phyloP scores from a whole-genome alignment of 345 rosid species.

The Dipteronia dyeriana region DNA sequence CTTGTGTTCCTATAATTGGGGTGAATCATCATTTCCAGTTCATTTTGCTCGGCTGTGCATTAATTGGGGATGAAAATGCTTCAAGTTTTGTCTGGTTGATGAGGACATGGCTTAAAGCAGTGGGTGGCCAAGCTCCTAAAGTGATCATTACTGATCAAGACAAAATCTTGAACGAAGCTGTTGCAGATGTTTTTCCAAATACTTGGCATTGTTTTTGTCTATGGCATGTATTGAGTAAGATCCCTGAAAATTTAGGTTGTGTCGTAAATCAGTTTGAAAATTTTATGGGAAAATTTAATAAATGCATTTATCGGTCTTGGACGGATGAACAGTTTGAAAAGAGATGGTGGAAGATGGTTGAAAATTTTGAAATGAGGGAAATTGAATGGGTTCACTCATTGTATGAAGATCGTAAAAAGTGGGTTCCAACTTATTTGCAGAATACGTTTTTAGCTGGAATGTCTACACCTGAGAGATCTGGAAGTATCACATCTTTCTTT shows the following conservation, averaged over 20 bases:
- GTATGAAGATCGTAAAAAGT: constrained; percentile 39
- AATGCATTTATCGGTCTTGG: constrained; percentile 44
- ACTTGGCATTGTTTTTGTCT: constrained; percentile 42
- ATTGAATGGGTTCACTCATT: constrained; percentile 41
- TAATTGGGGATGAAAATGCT: constrained; percentile 36
- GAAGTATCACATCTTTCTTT: constrained; percentile 40
- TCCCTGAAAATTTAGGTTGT: constrained; percentile 30
- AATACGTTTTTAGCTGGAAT: constrained; percentile 40
- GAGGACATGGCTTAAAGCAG: constrained; percentile 41
- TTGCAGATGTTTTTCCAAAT: constrained; percentile 34
- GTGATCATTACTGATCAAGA: constrained; percentile 43
- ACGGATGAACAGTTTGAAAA: constrained; percentile 41
- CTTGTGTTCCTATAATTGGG: constrained; percentile 45
- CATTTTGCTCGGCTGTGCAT: constrained; percentile 45
- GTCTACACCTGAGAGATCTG: constrained; percentile 35
- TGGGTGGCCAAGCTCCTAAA: constrained; percentile 38
- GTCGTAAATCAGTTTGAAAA: constrained; percentile 21
- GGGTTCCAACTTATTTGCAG: constrained; percentile 43
- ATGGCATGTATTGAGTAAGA: constrained; percentile 41
- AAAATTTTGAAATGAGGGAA: constrained; percentile 31
- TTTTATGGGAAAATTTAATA: constrained; percentile 31
- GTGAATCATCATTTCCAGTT: constrained; percentile 45
- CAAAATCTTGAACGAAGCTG: constrained; percentile 37
- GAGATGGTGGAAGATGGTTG: constrained; percentile 48
- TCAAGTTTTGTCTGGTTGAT: constrained; percentile 41